Conservation (phyloP, 2,329 filamentous ascomycete genomes). For the Raffaelea arxii region DNA sequence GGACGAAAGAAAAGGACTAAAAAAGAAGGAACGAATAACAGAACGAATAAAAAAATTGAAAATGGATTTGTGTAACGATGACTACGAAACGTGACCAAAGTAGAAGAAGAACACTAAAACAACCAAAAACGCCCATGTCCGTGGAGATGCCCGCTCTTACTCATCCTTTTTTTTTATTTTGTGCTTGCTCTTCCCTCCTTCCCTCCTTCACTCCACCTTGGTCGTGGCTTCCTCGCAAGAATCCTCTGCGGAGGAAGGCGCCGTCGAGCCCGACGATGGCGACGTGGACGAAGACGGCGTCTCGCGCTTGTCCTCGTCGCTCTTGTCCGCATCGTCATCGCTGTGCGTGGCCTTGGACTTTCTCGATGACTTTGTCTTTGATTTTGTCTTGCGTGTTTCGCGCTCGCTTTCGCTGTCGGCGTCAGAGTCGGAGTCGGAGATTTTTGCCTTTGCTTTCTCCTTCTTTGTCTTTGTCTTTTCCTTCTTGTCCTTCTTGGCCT, state of each 20-base stretch:
- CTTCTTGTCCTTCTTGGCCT: constrained; percentile 11
- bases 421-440: not conserved
- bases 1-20: not conserved
- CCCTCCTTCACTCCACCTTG: too few relatives aligned
- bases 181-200: too few relatives aligned
- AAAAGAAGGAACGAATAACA: not conserved
- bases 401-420: constrained; percentile 1
- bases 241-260: too few relatives aligned
- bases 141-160: too few relatives aligned
- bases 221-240: too few relatives aligned
- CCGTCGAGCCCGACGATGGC: not conserved
- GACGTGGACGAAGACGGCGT: not conserved
- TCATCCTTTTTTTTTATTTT: too few relatives aligned
- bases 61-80: too few relatives aligned
- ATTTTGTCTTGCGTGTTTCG: not conserved
- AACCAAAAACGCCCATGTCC: too few relatives aligned
- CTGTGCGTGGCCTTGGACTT: not conserved
- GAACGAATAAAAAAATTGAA: not conserved
- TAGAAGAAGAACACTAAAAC: too few relatives aligned
- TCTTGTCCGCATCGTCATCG: not conserved
- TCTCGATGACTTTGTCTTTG: not conserved
- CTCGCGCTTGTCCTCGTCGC: not conserved
- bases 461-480: constrained; percentile 4
- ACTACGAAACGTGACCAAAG: too few relatives aligned
- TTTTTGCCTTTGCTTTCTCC: not conserved